These are phyloP conservation scores for Begonia peltatifolia DNA, from an alignment of 306 rosid genomes.

Conservation along the genomic window DNA sequence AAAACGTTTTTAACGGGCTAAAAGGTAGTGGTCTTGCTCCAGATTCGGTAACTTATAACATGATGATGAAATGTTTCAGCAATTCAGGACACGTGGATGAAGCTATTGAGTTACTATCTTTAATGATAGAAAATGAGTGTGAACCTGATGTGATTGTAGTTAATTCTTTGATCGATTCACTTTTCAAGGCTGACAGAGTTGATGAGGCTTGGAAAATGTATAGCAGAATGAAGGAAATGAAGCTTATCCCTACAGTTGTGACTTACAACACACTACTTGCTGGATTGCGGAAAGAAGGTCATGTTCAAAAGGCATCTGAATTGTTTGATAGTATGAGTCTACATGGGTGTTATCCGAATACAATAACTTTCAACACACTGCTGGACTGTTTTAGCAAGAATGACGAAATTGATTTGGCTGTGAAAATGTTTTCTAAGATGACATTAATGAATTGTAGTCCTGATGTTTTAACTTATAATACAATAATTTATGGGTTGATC, in stretches of 20 bases:
- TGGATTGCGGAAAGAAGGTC: slow-evolving; percentile 77
- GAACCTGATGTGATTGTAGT: slow-evolving; percentile 74
- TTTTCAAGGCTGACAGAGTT: slow-evolving; percentile 75
- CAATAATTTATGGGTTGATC: slow-evolving; percentile 61
- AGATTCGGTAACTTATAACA: slow-evolving; percentile 71
- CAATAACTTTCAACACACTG: slow-evolving; percentile 63
- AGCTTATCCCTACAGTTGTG: slow-evolving; percentile 75
- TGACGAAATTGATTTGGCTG: slow-evolving; percentile 55
- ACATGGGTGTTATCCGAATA: slow-evolving; percentile 73
- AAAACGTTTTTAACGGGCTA: slow-evolving; percentile 48
- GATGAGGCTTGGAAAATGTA: slow-evolving; percentile 86
- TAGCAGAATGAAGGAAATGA: slow-evolving; percentile 67
- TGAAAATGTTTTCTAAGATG: slow-evolving; percentile 62
- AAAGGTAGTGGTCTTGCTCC: slow-evolving; percentile 66
- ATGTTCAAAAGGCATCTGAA: slow-evolving; percentile 36
- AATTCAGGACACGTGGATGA: slow-evolving; percentile 72
- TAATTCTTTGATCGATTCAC: slow-evolving; percentile 70
- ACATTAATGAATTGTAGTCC: slow-evolving; percentile 54
- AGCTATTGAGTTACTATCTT: slow-evolving; percentile 47
- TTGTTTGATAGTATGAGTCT: slow-evolving; percentile 57
- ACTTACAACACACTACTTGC: slow-evolving; percentile 81
- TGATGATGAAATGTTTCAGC: slow-evolving; percentile 91
- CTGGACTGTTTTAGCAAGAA: slow-evolving; percentile 88
- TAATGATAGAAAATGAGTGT: slow-evolving; percentile 59
- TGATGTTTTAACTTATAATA: slow-evolving; percentile 81